Percentiles rank a stretch among this genome's conserved stretches.
These are phyloP conservation scores for Candida cerambycidarum DNA, from an alignment of 805 yeast genomes.

Conservation along the genomic window DNA sequence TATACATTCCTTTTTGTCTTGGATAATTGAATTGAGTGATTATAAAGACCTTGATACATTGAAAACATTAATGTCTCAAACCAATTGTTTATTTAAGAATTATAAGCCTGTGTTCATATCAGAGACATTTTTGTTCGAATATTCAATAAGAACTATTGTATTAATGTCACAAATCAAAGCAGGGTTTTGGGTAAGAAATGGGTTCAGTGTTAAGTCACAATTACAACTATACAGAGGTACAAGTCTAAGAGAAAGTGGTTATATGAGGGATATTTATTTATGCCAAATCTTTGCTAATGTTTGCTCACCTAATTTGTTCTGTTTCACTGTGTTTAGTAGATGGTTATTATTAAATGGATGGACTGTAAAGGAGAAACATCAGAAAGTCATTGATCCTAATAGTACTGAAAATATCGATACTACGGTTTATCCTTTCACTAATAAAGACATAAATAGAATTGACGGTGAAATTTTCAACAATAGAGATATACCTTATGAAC, in stretches of 20 bases:
- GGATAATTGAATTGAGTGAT: slow-evolving; percentile 60
- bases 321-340: slow-evolving; percentile 59
- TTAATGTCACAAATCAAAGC: slow-evolving; percentile 79
- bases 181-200: slow-evolving; percentile 95
- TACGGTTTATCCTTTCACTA: neutral
- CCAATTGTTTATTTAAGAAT: slow-evolving; percentile 7
- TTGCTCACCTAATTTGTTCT: slow-evolving; percentile 52
- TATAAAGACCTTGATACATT: slow-evolving; percentile 25
- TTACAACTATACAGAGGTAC: slow-evolving; percentile 74
- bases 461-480: neutral
- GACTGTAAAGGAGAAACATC: slow-evolving; percentile 15
- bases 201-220: slow-evolving; percentile 76
- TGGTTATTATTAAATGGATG: slow-evolving; percentile 59
- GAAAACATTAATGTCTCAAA: slow-evolving; percentile 18
- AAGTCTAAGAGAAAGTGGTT: slow-evolving; percentile 81
- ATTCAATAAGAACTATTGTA: slow-evolving; percentile 75
- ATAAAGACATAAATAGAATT: neutral
- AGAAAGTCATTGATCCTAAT: slow-evolving; percentile 6
- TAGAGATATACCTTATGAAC: slow-evolving; percentile 34
- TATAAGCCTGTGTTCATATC: slow-evolving; percentile 14
- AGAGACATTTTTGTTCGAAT: slow-evolving; percentile 52
- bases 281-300: slow-evolving; percentile 61
- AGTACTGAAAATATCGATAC: too few relatives aligned
- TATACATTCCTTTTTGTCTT: slow-evolving; percentile 67
- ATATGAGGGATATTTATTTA: slow-evolving; percentile 71